phyloP scores from a whole-genome alignment of 1,284 basidiomycete genomes.

The Bjerkandera adusta region DNA sequence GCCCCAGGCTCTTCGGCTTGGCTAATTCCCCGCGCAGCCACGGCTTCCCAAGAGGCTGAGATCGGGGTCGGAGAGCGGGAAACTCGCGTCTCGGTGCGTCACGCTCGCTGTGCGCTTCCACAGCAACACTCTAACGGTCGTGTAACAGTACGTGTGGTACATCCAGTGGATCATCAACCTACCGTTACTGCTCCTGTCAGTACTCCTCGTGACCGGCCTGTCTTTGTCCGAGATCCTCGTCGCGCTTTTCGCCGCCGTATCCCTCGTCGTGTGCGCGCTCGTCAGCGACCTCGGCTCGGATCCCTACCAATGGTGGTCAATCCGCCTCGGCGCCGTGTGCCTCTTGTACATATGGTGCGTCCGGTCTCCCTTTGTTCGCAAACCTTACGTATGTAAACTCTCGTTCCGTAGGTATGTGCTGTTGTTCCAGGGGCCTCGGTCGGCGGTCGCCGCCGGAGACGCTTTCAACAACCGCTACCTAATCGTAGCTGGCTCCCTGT shows the following conservation, averaged over 20 bases:
- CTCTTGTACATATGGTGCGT: slow-evolving; percentile 47
- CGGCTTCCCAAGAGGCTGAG: slow-evolving; percentile 3
- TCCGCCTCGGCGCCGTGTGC: slow-evolving; percentile 41
- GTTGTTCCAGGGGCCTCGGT: slow-evolving; percentile 27
- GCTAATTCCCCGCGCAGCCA: slow-evolving; percentile 2
- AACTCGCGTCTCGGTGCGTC: slow-evolving; percentile 39
- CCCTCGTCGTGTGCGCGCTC: slow-evolving; percentile 50
- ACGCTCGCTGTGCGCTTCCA: not conserved
- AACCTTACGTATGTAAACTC: not conserved
- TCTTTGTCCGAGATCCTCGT: slow-evolving; percentile 51
- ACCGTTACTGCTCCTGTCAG: slow-evolving; percentile 50
- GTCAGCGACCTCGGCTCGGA: slow-evolving; percentile 46
- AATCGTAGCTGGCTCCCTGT: slow-evolving; percentile 38
- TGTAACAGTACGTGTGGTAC: slow-evolving; percentile 45
- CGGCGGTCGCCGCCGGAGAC: slow-evolving; percentile 34
- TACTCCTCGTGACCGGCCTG: slow-evolving; percentile 52
- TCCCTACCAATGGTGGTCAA: slow-evolving; percentile 53
- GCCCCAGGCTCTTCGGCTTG: not conserved
- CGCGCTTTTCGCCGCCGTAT: slow-evolving; percentile 51
- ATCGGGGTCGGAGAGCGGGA: slow-evolving; percentile 1
- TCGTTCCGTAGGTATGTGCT: slow-evolving; percentile 27
- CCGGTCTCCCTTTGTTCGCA: not conserved
- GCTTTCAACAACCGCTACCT: slow-evolving; percentile 42
- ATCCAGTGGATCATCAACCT: slow-evolving; percentile 61
- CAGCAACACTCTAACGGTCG: not conserved